Evolutionary conservation across 805 yeast species (phyloP).

Genomic region (Ogataea pignaliae): DNA sequence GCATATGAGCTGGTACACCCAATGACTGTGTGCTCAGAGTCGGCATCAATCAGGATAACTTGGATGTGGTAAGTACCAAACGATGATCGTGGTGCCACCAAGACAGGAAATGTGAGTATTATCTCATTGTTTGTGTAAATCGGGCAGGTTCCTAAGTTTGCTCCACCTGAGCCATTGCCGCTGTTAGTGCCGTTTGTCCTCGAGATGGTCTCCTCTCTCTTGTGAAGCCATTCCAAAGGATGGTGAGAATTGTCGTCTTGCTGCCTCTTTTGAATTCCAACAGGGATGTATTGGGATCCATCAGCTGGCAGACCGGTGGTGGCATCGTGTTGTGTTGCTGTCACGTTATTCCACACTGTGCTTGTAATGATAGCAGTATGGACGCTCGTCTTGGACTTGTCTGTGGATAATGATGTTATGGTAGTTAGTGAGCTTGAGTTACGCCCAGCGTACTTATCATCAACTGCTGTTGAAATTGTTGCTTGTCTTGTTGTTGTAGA

Average conservation of each 20-base stretch:
- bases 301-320: not conserved
- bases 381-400: not conserved
- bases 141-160: conserved; percentile 25
- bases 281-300: conserved; percentile 11
- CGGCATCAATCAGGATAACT: conserved; percentile 40
- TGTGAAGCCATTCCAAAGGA: too few relatives aligned
- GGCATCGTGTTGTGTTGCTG: not conserved
- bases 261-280: conserved; percentile 12
- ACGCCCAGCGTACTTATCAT: too few relatives aligned
- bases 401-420: not conserved
- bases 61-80: conserved; percentile 43
- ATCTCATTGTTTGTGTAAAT: conserved; percentile 22
- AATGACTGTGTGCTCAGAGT: conserved; percentile 31
- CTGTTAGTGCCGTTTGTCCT: not conserved
- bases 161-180: not conserved
- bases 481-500: not conserved
- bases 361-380: not conserved
- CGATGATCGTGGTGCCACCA: conserved; percentile 23
- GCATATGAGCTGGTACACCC: conserved; percentile 46
- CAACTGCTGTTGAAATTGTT: not conserved
- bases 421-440: not conserved
- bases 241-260: not conserved
- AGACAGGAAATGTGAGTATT: conserved; percentile 20
- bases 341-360: not conserved
- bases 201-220: not conserved